Evolutionary conservation across 805 yeast genomes (phyloP).

Genomic region (Barnettozyma wickerhamii): DNA sequence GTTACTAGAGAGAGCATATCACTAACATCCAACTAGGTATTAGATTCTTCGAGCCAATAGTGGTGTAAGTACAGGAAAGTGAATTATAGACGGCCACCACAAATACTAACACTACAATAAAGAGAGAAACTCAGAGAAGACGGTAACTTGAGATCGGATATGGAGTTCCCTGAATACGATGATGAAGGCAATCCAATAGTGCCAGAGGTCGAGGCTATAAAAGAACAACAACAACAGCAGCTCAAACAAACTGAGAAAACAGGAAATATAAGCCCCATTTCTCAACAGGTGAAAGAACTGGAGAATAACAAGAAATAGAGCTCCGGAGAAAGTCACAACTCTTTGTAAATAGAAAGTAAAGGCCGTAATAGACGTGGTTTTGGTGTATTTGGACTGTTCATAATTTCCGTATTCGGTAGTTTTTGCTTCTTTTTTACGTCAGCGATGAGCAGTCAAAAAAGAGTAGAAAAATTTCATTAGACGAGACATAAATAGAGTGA

Average conservation of each 20-base stretch:
- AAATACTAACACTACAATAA: constrained; percentile 6
- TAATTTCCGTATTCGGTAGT: constrained; percentile 5
- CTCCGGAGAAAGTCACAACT: neutral
- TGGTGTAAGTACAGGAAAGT: constrained; percentile 46
- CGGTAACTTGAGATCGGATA: constrained; percentile 58
- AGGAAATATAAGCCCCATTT: neutral
- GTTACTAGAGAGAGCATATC: neutral
- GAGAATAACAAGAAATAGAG: neutral
- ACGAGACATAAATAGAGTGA: neutral
- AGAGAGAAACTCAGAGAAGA: constrained; percentile 63
- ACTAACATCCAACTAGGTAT: constrained; percentile 34
- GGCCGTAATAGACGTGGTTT: too few relatives aligned
- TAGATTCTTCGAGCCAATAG: constrained; percentile 69
- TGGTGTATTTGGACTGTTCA: neutral
- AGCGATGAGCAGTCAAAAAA: constrained; percentile 8
- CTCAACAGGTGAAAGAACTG: constrained; percentile 5
- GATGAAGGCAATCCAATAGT: constrained; percentile 35
- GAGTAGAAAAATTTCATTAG: constrained; percentile 5
- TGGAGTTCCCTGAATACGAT: constrained; percentile 51
- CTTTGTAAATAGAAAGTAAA: neutral
- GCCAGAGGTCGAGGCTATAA: constrained; percentile 18
- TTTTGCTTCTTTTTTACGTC: neutral
- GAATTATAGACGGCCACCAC: too few relatives aligned
- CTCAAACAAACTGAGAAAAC: neutral
- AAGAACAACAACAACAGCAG: constrained; percentile 3